Evolutionary conservation across 495 filamentous ascomycete genomes (phyloP).

Genomic region (Collariella sp.): DNA sequence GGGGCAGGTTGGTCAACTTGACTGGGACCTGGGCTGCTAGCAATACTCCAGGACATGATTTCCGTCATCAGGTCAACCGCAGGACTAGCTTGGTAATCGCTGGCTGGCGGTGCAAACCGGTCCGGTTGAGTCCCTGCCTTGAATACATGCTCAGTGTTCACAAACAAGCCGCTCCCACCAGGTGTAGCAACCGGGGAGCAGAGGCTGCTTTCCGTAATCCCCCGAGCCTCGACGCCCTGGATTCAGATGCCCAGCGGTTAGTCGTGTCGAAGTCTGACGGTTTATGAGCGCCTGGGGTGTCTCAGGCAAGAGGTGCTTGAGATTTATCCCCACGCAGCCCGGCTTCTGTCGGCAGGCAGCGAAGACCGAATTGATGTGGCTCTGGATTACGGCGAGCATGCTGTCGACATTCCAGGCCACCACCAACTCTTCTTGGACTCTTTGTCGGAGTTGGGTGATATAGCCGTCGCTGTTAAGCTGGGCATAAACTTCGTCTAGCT

Average conservation of each 20-base stretch:
- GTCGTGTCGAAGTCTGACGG: background rate
- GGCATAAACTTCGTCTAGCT: constrained; percentile 23
- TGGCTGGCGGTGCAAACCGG: background rate
- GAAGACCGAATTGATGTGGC: constrained; percentile 8
- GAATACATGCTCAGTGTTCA: background rate
- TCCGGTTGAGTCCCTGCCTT: background rate
- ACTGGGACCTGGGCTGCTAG: background rate
- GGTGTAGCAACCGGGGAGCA: background rate
- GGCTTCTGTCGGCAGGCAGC: background rate
- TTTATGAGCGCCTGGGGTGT: background rate
- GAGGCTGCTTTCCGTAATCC: background rate
- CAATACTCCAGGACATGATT: background rate
- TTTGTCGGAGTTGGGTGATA: background rate
- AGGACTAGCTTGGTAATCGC: background rate
- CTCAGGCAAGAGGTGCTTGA: background rate
- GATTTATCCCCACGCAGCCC: background rate
- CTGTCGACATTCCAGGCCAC: background rate
- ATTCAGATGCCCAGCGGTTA: background rate
- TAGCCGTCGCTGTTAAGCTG: constrained; percentile 7
- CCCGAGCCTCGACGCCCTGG: background rate
- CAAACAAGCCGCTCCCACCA: background rate
- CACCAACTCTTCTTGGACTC: background rate
- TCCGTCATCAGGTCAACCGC: background rate
- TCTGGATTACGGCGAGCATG: background rate
- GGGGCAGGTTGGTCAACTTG: background rate